Evolutionary conservation across 352 stramenopile genomes (phyloP), one percentile per base, ranked within the genome.

Genomic region (Globisporangium solare): DNA sequence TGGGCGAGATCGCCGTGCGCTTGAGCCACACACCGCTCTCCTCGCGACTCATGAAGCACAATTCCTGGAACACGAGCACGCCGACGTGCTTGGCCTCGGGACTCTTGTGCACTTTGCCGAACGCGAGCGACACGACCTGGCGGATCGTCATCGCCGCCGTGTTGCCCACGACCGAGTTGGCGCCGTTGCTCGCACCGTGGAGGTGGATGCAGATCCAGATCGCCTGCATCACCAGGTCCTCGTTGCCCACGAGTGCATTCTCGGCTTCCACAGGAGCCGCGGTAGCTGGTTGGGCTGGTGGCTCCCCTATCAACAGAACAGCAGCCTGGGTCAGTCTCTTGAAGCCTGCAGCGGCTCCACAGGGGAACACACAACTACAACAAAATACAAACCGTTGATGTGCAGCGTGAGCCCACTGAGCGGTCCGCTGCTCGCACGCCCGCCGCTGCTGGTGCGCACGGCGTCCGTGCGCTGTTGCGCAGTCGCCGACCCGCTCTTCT

Each of bases 121-220:
- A 96, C 27, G 86, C 82, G 21, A 94, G 76, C 18, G 87, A 95
- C 47, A 96, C 79, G 20, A 96, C 57, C 61, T 96, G 87, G 1
- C 86, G 79, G 61, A 95, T 88, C 58, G 86, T 95, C 83, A 94
- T 92, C 24, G 84, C 83, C 5, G 86, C 86, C 22, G 86, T 94
- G 59, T 95, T 94, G 53, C 80, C 79, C 50, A 92, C 85, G 40
- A 95, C 74, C 13, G 80, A 93, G 61, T 64, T 91, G 15, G 80
- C 77, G 45, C 80, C 75, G 60, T 76, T 88, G 61, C 79, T 94
- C 1, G 70, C 61, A 1, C 73, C 82, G 47, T 95, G 82, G 21
- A 95, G 62, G 42, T 94, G 82, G 46, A 95, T 70, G 56, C 86
- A 94, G 51, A 95, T 94, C 83, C 85, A 92, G 53, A 95, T 85